A percentile compares a stretch with the other conserved stretches of the same genome.
Evolutionary conservation across 1,284 basidiomycete species (phyloP).

Genomic region (Pascua sp.): DNA sequence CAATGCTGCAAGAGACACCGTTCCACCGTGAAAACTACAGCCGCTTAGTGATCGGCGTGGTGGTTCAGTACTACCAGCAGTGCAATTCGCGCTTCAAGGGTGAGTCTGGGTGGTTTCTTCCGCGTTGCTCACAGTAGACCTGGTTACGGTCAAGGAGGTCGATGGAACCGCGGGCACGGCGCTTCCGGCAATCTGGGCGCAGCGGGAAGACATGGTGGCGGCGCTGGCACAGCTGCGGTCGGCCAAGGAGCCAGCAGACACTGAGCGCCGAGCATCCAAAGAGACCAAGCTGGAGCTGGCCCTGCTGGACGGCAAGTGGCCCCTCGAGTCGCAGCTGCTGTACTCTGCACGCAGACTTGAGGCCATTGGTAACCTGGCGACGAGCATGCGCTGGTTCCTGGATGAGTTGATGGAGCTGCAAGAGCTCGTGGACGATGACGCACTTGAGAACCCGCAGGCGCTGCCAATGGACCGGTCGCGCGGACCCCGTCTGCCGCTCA

Average conservation of each 20-base stretch:
- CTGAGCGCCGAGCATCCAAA: background rate
- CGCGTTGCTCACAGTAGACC: constrained; percentile 10
- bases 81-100: constrained; percentile 78
- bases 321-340: constrained; percentile 69
- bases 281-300: constrained; percentile 10
- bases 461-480: constrained; percentile 54
- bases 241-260: constrained; percentile 4
- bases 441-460: constrained; percentile 52
- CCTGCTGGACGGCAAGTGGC: constrained; percentile 51
- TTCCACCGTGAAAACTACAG: constrained; percentile 94
- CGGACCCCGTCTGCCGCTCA: constrained; percentile 68
- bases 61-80: constrained; percentile 93
- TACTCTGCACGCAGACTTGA: constrained; percentile 70
- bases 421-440: constrained; percentile 57
- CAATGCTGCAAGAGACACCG: constrained; percentile 88
- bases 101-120: constrained; percentile 10
- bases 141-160: constrained; percentile 20
- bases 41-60: constrained; percentile 87
- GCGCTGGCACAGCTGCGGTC: constrained; percentile 58
- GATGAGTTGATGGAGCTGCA: constrained; percentile 65
- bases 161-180: constrained; percentile 18
- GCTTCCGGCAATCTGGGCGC: constrained; percentile 81
- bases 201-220: constrained; percentile 69
- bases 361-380: constrained; percentile 74
- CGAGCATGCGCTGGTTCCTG: constrained; percentile 81